A percentile compares a stretch with the other conserved stretches of the same genome.
phyloP scores from a whole-genome alignment of 2,329 filamentous ascomycete genomes.

The Colletotrichum sp. region DNA sequence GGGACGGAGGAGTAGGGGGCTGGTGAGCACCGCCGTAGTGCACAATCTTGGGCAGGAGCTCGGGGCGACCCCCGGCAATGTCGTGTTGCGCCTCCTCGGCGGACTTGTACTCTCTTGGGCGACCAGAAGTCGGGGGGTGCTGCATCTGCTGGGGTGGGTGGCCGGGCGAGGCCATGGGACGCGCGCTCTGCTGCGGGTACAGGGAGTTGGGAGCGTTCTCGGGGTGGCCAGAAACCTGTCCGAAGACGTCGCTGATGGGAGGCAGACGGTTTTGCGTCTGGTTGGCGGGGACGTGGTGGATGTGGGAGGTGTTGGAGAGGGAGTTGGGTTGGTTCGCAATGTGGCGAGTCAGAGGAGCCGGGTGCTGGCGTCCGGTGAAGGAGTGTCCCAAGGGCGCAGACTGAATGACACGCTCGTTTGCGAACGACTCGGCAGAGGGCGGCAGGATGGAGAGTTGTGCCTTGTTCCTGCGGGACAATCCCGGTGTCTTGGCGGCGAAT shows the following conservation, averaged over 20 bases:
- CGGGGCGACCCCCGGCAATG: slow-evolving; percentile 87
- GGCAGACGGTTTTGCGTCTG: slow-evolving; percentile 93
- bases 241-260: slow-evolving; percentile 94
- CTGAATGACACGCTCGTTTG: slow-evolving; percentile 93
- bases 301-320: slow-evolving; percentile 83
- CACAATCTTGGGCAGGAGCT: slow-evolving; percentile 89
- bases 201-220: slow-evolving; percentile 55
- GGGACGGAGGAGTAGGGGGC: slow-evolving; percentile 89
- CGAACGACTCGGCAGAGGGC: slow-evolving; percentile 89
- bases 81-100: slow-evolving; percentile 95
- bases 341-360: slow-evolving; percentile 77
- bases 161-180: slow-evolving; percentile 78
- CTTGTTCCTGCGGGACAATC: slow-evolving; percentile 75
- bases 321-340: slow-evolving; percentile 82
- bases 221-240: slow-evolving; percentile 71
- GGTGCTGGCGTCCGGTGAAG: slow-evolving; percentile 88
- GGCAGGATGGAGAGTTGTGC: slow-evolving; percentile 94
- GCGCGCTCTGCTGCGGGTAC: slow-evolving; percentile 64
- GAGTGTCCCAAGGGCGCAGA: slow-evolving; percentile 94
- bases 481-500: slow-evolving; percentile 72
- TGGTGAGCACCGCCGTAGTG: slow-evolving; percentile 90
- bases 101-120: slow-evolving; percentile 88
- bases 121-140: slow-evolving; percentile 58
- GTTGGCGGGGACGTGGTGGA: slow-evolving; percentile 85
- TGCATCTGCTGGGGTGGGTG: slow-evolving; percentile 61